A percentile compares a stretch with the other conserved stretches of the same genome.
Conservation (phyloP, 768 basidiomycete species). For the Exidia glandulosa region DNA sequence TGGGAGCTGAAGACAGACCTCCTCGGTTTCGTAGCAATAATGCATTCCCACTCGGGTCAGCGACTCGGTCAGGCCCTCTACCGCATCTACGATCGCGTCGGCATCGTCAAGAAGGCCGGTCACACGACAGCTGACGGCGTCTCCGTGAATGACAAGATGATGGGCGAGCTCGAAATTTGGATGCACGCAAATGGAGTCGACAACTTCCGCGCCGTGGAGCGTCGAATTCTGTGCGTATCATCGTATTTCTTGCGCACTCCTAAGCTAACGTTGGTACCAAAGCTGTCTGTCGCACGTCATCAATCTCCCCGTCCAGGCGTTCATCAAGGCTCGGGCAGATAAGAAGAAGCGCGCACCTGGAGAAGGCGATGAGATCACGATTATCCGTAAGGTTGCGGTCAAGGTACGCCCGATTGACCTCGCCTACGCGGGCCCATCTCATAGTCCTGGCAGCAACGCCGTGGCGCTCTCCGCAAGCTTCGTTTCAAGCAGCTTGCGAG, state of each 20-base stretch:
- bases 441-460: constrained; percentile 9
- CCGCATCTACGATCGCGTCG: constrained; percentile 19
- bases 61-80: constrained; percentile 28
- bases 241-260: no score
- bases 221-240: constrained; percentile 10
- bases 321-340: constrained; percentile 9
- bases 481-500: constrained; percentile 11
- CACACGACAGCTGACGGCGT: constrained; percentile 29
- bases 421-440: no score
- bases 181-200: constrained; percentile 1
- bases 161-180: constrained; percentile 14
- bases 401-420: constrained; percentile 11
- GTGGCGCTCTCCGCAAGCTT: constrained; percentile 18
- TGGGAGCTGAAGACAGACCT: constrained; percentile 22
- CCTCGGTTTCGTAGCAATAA: constrained; percentile 25
- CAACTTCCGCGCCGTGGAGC: constrained; percentile 2
- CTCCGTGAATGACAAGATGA: constrained; percentile 27
- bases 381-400: constrained; percentile 15
- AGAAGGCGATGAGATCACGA: constrained; percentile 16
- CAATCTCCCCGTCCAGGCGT: constrained; percentile 21
- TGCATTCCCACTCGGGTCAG: constrained; percentile 24
- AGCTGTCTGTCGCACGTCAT: constrained; percentile 26
- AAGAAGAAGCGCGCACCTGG: constrained; percentile 1
- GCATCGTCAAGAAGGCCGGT: constrained; percentile 22
- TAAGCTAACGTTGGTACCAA: no score